phyloP scores from a whole-genome alignment of 768 basidiomycete genomes.

The Tricholoma sp. region DNA sequence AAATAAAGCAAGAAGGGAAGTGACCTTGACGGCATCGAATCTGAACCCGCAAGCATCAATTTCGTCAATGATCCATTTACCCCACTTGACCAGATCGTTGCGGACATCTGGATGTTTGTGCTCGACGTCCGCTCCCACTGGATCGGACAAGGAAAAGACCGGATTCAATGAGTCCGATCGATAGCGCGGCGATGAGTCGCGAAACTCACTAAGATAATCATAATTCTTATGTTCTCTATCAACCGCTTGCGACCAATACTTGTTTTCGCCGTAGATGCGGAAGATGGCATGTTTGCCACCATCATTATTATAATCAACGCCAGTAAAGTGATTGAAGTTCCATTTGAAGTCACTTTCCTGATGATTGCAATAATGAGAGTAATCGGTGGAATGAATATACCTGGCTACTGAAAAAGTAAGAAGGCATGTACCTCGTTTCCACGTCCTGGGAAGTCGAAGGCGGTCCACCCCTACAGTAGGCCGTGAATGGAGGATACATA shows the following conservation, averaged over 20 bases:
- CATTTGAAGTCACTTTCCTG: background rate
- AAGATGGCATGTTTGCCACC: background rate
- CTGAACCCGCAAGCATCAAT: background rate
- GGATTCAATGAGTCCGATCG: background rate
- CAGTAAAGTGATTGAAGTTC: background rate
- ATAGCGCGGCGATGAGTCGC: background rate
- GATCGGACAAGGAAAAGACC: background rate
- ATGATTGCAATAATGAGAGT: background rate
- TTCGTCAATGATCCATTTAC: background rate
- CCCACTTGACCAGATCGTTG: background rate
- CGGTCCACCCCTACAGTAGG: background rate
- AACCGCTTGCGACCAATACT: background rate
- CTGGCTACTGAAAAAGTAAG: background rate
- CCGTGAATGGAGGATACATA: background rate
- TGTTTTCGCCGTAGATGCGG: background rate
- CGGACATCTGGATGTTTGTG: background rate
- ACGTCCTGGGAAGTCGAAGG: background rate
- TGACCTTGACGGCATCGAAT: background rate
- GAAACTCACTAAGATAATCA: background rate
- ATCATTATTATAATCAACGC: background rate
- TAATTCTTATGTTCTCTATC: background rate
- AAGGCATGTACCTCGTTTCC: background rate
- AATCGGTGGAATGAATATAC: background rate
- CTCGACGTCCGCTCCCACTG: background rate
- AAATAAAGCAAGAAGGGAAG: background rate